These are phyloP conservation scores for Epichloe bromicola DNA, from an alignment of 2,329 filamentous ascomycete genomes.

Conservation along the genomic window DNA sequence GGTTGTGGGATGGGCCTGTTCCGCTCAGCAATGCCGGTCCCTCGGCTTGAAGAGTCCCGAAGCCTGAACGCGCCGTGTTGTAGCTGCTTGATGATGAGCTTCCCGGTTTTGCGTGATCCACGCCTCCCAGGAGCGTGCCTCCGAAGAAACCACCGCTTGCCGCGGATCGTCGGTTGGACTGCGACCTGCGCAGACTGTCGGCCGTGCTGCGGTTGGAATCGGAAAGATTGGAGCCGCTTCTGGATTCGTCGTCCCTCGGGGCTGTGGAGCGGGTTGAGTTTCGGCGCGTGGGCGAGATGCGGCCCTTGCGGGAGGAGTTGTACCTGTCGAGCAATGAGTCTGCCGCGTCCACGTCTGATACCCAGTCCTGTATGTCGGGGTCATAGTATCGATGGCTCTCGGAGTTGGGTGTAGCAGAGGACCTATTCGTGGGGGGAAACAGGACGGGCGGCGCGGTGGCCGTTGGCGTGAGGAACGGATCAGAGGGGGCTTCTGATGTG, in stretches of 20 bases:
- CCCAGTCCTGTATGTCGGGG: conserved; percentile 45
- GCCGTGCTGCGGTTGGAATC: conserved; percentile 37
- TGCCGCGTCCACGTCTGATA: conserved; percentile 40
- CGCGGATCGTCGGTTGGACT: conserved; percentile 20
- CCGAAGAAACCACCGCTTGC: conserved; percentile 17
- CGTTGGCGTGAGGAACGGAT: conserved; percentile 38
- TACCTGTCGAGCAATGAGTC: conserved; percentile 37
- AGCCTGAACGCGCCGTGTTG: conserved; percentile 41
- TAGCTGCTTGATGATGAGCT: conserved; percentile 33
- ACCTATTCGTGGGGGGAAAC: conserved; percentile 18
- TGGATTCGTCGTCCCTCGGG: conserved; percentile 32
- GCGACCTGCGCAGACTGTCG: conserved; percentile 25
- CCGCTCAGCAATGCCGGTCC: conserved; percentile 32
- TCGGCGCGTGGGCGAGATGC: conserved; percentile 26
- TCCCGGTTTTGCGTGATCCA: conserved; percentile 21
- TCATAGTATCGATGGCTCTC: conserved; percentile 27
- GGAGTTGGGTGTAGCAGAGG: conserved; percentile 26
- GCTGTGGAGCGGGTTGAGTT: conserved; percentile 23
- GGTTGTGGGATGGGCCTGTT: conserved; percentile 6
- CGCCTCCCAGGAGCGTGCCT: conserved; percentile 13
- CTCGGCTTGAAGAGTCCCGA: conserved; percentile 38
- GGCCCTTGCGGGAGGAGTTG: conserved; percentile 20
- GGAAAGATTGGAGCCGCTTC: conserved; percentile 44
- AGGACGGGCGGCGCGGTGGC: conserved; percentile 11
- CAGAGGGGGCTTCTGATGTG: conserved; percentile 25